These are phyloP conservation scores for Metarhizium anisopliae DNA, from an alignment of 2,329 filamentous ascomycete genomes.

Conservation along the genomic window DNA sequence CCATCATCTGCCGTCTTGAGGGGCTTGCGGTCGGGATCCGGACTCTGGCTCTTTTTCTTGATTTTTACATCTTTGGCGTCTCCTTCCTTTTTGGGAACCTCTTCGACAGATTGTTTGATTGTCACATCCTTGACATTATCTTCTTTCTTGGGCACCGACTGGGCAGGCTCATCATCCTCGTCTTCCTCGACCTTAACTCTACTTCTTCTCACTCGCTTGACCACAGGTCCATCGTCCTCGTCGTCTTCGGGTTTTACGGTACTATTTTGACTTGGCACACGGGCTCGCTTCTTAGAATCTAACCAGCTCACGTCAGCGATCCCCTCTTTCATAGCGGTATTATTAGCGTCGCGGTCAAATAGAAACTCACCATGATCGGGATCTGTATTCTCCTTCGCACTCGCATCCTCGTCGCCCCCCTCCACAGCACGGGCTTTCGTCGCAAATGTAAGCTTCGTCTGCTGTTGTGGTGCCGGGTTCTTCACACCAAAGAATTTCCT, in stretches of 20 bases:
- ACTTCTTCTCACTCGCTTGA: constrained; percentile 45
- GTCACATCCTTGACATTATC: constrained; percentile 9
- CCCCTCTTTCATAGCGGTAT: background rate
- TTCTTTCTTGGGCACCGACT: constrained; percentile 21
- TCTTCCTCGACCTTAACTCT: constrained; percentile 43
- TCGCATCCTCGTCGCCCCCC: constrained; percentile 17
- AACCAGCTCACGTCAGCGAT: background rate
- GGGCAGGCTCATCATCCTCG: constrained; percentile 36
- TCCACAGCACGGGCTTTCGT: constrained; percentile 37
- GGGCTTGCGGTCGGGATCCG: constrained; percentile 12
- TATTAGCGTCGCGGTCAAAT: background rate
- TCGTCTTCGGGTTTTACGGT: constrained; percentile 26
- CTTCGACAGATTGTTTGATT: background rate
- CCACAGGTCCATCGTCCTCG: constrained; percentile 49
- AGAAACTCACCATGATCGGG: constrained; percentile 27
- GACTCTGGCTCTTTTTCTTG: constrained; percentile 7
- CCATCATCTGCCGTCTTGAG: constrained; percentile 18
- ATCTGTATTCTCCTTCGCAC: constrained; percentile 28
- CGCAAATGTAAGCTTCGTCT: constrained; percentile 71
- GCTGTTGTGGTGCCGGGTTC: constrained; percentile 51
- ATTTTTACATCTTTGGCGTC: background rate
- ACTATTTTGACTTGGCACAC: constrained; percentile 12
- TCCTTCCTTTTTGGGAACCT: constrained; percentile 8
- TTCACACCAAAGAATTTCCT: constrained; percentile 80
- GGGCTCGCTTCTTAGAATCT: constrained; percentile 40